Base-by-base conservation (phyloP, 768 basidiomycete genomes). In the Suillus subaureus region DNA sequence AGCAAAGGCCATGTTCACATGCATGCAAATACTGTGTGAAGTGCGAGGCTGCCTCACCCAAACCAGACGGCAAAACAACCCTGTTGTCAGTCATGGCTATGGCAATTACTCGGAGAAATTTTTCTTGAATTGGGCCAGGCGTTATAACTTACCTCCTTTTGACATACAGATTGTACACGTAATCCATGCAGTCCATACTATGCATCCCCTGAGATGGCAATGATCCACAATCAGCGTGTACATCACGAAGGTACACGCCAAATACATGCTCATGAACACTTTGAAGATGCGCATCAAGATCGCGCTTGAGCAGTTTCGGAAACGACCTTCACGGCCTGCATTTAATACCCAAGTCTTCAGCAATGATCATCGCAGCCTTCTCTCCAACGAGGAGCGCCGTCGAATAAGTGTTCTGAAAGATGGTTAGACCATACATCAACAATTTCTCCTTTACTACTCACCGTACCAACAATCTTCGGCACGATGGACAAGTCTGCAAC, bases 281-380 rank as follows among this genome's bases (percentile, higher is more conserved):
- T 18, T 23, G 16, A 45, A 42, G 35, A 57, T 58, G 11, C 45
- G 13, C 8, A 45, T 35, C n/a, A 54, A 54, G 21, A n/a, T 33
- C 40, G n/a, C 40, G 18, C 23, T 61, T 62, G 62, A 39, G 15
- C 37, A 28, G 18, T 31, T 28, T 26, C 18, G 6, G 26, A 28
- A 18, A 26, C 5, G 12, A 60, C 40, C 5, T 31, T 42, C 26
- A 42, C 18, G 18, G 6, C 21, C 26, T 42, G 12, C 6, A 31
- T 28, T 28, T 28, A 42, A 80, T 76, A 1, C 78, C 78, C 15
- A 83, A 66, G 28, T 89, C 89, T 63, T 87, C 79, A 2, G 83
- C 84, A 55, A 90, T 87, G 47, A 89, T 81, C 8, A 81, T 68
- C 0, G 87, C 86, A 0, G 87, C 87, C 73, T 89, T 89, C 74